Base-by-base conservation (phyloP, 2,329 filamentous ascomycete genomes). In the Fusarium sp. region DNA sequence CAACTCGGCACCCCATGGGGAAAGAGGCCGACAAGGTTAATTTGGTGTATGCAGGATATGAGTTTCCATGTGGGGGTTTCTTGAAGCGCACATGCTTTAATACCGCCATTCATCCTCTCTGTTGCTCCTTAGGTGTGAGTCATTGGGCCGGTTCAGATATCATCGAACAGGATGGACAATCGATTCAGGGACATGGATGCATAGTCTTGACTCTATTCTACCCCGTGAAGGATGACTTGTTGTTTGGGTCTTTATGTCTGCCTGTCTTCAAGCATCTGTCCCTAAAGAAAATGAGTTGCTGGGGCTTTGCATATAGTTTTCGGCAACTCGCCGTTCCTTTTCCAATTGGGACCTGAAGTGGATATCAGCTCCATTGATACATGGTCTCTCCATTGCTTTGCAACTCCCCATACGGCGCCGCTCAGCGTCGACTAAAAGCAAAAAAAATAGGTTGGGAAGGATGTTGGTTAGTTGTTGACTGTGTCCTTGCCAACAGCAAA, bases 171-270 rank as follows among this genome's bases (percentile, higher is more conserved):
- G 12, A 54, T 68, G 12, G 66, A 43, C 15, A 66, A 57, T 35
- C 58, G 25, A 12, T 54, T 25, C 22, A 59, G 63, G 14, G 45
- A 69, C 12, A 40, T 50, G 2, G 64, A 45, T 22, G 45, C 47
- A 68, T 60, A 45, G 35, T 47, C 66, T 37, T 70, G 66, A 25
- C 68, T 63, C 64, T 64, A 66, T 17, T 54, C 38, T 25, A n/a
- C 40, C 14, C 50, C 40, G 6, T 9, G 7, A 45, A 15, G 22
- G 3, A 11, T 52, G 6, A 32, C 17, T 32, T 54, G 1, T 32
- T 32, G 27, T 32, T 4, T 4, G 2, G 4, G 32, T 20, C 30
- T 60, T 59, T 22, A 22, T 15, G 5, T 25, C 15, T 33, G 4
- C 14, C 5, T 20, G 15, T 2, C 3, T n/a, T 50, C 15, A 30